These are phyloP conservation scores for Picochlorum sp. DNA, from an alignment of 139 green algal species.

Conservation along the genomic window DNA sequence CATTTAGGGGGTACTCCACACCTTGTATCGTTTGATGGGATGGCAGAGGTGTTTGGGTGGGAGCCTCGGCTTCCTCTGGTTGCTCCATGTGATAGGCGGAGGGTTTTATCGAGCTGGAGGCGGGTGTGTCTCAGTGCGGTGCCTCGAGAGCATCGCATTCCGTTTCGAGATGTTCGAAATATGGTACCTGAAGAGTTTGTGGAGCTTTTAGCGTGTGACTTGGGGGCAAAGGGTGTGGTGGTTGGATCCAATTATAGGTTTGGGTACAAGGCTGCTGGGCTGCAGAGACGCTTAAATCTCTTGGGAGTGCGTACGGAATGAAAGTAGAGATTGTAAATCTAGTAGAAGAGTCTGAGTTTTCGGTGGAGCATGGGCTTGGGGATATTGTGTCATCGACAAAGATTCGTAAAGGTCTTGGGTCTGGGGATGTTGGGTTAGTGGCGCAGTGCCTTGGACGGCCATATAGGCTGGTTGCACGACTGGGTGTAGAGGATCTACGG, in stretches of 20 bases:
- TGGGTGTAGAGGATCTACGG: too few species aligned
- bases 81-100: constrained; percentile 49
- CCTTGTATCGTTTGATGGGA: constrained; percentile 78
- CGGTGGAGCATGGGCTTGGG: neutral
- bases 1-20: constrained; percentile 39
- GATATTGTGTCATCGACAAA: constrained; percentile 37
- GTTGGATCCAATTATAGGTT: constrained; percentile 85
- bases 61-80: constrained; percentile 60
- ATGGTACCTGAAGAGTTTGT: constrained; percentile 79
- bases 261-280: constrained; percentile 75
- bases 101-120: constrained; percentile 66
- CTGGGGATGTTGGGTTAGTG: constrained; percentile 33
- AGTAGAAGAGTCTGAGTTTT: constrained; percentile 6
- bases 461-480: constrained; percentile 28
- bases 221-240: constrained; percentile 71
- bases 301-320: constrained; percentile 48
- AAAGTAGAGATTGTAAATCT: constrained; percentile 16
- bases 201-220: constrained; percentile 55
- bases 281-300: constrained; percentile 33
- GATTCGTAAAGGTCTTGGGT: constrained; percentile 40
- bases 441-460: constrained; percentile 27
- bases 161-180: constrained; percentile 66
- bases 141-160: constrained; percentile 61
- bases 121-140: constrained; percentile 24
- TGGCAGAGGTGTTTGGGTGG: constrained; percentile 73